phyloP scores from a whole-genome alignment of 1,139 yeast genomes.

The Yueomyces sp. region DNA sequence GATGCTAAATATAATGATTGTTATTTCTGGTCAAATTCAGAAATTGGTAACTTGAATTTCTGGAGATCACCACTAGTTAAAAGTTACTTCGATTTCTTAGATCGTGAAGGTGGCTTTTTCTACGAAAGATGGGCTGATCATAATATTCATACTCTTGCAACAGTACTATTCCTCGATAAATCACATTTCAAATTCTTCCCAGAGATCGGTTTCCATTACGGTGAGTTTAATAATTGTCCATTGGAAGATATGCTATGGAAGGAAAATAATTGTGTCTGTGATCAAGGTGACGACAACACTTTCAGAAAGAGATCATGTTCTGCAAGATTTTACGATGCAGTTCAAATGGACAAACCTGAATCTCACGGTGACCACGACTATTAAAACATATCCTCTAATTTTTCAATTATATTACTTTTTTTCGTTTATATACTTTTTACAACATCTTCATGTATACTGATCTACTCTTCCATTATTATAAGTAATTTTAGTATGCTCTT shows the following conservation, averaged over 20 bases:
- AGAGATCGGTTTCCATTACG: conserved; percentile 49
- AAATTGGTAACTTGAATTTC: conserved; percentile 58
- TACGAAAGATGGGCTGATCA: conserved; percentile 95
- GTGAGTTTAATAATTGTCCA: conserved; percentile 58
- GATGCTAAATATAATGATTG: conserved; percentile 64
- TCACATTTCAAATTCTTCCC: conserved; percentile 51
- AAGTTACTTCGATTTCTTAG: conserved; percentile 58
- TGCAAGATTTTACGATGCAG: conserved; percentile 38
- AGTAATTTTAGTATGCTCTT: too few species aligned
- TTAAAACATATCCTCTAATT: neutral
- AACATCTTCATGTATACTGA: too few species aligned
- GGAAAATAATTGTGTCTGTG: conserved; percentile 47
- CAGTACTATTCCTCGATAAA: conserved; percentile 49
- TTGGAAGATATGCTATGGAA: conserved; percentile 37
- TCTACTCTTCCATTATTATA: too few species aligned
- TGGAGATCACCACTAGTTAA: conserved; percentile 66
- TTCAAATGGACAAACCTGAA: conserved; percentile 35
- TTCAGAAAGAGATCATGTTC: conserved; percentile 54
- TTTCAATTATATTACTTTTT: too few species aligned
- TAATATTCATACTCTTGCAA: conserved; percentile 81
- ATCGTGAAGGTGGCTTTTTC: conserved; percentile 74
- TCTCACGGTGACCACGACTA: conserved; percentile 18
- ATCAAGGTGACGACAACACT: conserved; percentile 54
- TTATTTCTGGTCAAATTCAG: conserved; percentile 85
- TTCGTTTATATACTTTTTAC: too few species aligned